Base-by-base conservation (phyloP, 2,329 filamentous ascomycete genomes). In the Helotiales sp. region DNA sequence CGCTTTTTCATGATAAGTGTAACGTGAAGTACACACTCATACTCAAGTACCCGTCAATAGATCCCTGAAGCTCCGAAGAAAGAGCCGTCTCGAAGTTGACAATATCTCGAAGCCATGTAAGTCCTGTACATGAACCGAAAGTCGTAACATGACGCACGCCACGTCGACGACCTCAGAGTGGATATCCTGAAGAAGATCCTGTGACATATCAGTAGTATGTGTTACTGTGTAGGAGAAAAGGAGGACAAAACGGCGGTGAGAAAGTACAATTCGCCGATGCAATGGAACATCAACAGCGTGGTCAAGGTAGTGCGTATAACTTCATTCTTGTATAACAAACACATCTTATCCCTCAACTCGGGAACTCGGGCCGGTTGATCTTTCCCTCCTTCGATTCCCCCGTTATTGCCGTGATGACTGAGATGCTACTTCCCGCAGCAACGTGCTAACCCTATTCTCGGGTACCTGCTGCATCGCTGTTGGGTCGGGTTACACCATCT, bases 401-500 rank as follows among this genome's bases (percentile, higher is more conserved):
- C 4, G 40, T 43, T 43, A 17, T 32, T 7, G 3, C 17, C 8
- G 22, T 15, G 47, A 28, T 55, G 15, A 49, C 22, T 22, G 24
- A 5, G 6, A 61, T 61, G 20, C 34, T 13, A 37, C 22, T 34
- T 34, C 34, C 40, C 57, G 40, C 13, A 22, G 24, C 43, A 26
- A 22, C 32, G 47, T 40, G 45, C 49, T 52, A 37, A 26, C 52
- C 32, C 40, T 13, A 55, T 37, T 49, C 40, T 30, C 45, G 65
- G 65, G 60, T 67, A 63, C 65, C 47, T 59, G 50, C 64, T 26
- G 50, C 45, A 59, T 57, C 60, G 34, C 22, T 5, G 50, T 30
- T 66, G 52, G 30, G 20, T 54, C 40, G 28, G 22, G 64, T 62
- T 49, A 47, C 65, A 61, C 55, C 20, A 63, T 59, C 54, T 59